Conservation (phyloP, 2,329 filamentous ascomycete species). For the Leptographium wingfieldii region DNA sequence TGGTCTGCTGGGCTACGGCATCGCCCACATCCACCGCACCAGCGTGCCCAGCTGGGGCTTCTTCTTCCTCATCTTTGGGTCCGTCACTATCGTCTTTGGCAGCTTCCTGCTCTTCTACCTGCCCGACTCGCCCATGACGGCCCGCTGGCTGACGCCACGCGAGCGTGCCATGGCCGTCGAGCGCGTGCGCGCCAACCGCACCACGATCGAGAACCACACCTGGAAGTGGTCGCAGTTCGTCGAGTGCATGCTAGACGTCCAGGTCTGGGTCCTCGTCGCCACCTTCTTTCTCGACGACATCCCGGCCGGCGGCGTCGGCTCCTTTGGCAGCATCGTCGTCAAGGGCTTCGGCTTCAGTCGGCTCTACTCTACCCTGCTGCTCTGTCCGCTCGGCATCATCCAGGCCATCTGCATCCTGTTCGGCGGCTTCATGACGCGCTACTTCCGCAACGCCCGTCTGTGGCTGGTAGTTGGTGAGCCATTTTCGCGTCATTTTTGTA, state of each 20-base stretch:
- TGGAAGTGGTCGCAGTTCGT: constrained; percentile 18
- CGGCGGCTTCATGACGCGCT: constrained; percentile 18
- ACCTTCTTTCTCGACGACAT: constrained; percentile 4
- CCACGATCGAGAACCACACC: constrained; percentile 21
- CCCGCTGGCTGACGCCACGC: constrained; percentile 12
- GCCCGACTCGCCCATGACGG: constrained; percentile 15
- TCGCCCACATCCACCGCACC: constrained; percentile 20
- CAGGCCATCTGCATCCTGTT: constrained; percentile 18
- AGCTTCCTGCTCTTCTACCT: constrained; percentile 12
- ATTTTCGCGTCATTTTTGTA: not conserved
- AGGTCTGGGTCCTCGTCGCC: constrained; percentile 15
- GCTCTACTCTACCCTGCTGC: constrained; percentile 25
- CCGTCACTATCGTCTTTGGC: constrained; percentile 20
- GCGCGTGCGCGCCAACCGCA: constrained; percentile 21
- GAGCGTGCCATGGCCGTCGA: constrained; percentile 20
- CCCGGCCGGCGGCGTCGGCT: constrained; percentile 8
- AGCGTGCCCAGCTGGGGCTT: constrained; percentile 3
- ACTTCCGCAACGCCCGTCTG: constrained; percentile 25
- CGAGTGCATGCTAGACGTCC: constrained; percentile 21
- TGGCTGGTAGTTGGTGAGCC: constrained; percentile 10
- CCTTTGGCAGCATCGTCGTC: constrained; percentile 39
- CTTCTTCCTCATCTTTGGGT: constrained; percentile 24
- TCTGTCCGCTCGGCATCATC: constrained; percentile 16
- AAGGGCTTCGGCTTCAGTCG: constrained; percentile 37
- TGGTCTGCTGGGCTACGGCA: constrained; percentile 17